Evolutionary conservation across 1,139 yeast species (phyloP).

Genomic region (Casaregolazyma suthepensis): DNA sequence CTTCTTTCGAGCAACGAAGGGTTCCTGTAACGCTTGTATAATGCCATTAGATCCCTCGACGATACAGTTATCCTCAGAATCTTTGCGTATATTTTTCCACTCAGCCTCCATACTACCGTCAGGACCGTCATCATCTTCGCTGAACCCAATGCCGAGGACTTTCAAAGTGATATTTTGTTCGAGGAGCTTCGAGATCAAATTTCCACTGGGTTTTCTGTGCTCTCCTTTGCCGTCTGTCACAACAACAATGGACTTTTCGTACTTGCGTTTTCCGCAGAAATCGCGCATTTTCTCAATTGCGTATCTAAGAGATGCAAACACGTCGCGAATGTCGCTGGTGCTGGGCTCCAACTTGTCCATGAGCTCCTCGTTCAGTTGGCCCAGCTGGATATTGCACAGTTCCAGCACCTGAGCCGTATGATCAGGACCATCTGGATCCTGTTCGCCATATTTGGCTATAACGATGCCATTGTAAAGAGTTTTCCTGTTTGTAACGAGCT

Average conservation of each 20-base stretch:
- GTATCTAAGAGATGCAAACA: slow-evolving; percentile 29
- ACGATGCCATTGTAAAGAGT: slow-evolving; percentile 4
- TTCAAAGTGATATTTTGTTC: slow-evolving; percentile 19
- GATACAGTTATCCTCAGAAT: not conserved
- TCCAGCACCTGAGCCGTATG: slow-evolving; percentile 10
- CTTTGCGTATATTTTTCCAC: not conserved
- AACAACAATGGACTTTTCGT: slow-evolving; percentile 38
- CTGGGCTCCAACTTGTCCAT: slow-evolving; percentile 6
- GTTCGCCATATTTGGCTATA: not conserved
- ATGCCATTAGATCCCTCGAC: slow-evolving; percentile 5
- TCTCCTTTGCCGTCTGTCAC: slow-evolving; percentile 38
- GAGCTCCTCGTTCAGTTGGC: slow-evolving; percentile 1
- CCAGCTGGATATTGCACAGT: slow-evolving; percentile 14
- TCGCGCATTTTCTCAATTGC: slow-evolving; percentile 31
- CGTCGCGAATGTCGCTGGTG: slow-evolving; percentile 17
- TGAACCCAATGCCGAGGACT: slow-evolving; percentile 34
- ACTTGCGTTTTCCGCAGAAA: slow-evolving; percentile 32
- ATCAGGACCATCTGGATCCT: slow-evolving; percentile 20
- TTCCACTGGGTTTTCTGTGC: slow-evolving; percentile 16
- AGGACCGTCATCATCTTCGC: slow-evolving; percentile 20
- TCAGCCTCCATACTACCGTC: slow-evolving; percentile 10
- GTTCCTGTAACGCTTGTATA: slow-evolving; percentile 22
- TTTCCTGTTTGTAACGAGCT: slow-evolving; percentile 30
- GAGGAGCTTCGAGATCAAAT: slow-evolving; percentile 15
- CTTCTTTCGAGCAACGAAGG: slow-evolving; percentile 32